Base-by-base conservation (phyloP, 805 yeast species). In the Ogataea ramenticola region DNA sequence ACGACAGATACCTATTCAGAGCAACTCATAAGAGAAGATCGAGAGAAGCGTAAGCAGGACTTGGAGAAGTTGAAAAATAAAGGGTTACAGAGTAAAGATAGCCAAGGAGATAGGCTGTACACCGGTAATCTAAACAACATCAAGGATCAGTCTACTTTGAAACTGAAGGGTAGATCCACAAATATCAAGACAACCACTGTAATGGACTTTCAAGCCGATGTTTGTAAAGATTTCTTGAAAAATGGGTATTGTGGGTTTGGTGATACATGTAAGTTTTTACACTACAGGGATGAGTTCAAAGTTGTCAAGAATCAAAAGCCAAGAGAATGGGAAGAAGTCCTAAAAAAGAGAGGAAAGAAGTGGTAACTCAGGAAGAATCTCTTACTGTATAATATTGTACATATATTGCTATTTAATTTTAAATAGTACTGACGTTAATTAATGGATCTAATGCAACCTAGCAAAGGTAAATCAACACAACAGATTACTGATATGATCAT, bases 161-260 rank as follows among this genome's bases (percentile, higher is more conserved):
- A 46, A 17, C 44, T 51, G 9, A 60, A 60, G 43, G 59, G 60
- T 4, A 47, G 68, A 14, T 60, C 71, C 0, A 41, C 75, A 0
- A 74, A 74, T 53, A 71, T 90, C 26, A 71, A 77, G 38, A 72
- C 82, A 12, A 84, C 89, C 0, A 80, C 86, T 0, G 67, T 81
- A 2, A 72, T 84, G 33, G 99, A 93, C 57, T 93, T 82, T 57
- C 96, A 87, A 58, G 90, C 95, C 1, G 97, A 93, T 57, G 82
- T 93, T 2, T 93, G 99, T 59, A 93, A 91, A 57, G 98, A 93
- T 61, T 93, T 75, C 61, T 75, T 79, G 46, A 85, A 83, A 52
- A 90, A 95, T 0, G 99, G 99, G 0, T 90, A 80, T 58, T 93
- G 99, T 71, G 97, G 97, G 6, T 93, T 83, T 60, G 99, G 99